phyloP scores from a whole-genome alignment of 768 basidiomycete genomes.

The Calocera viscosa region DNA sequence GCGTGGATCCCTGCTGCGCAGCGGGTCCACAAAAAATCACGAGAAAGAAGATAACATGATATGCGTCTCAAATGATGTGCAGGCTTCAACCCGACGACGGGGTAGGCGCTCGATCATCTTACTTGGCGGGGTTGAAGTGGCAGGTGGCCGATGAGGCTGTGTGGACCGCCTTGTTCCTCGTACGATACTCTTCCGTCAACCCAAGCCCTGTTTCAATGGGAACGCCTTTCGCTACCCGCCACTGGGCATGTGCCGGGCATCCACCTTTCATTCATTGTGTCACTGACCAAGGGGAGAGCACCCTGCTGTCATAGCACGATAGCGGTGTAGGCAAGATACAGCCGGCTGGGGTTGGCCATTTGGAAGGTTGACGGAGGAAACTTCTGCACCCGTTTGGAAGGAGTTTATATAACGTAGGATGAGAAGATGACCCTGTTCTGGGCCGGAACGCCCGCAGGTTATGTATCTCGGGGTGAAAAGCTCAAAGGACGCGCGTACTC shows the following conservation, averaged over 20 bases:
- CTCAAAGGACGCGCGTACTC: too few relatives aligned
- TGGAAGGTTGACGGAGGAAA: not conserved
- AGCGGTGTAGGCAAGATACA: not conserved
- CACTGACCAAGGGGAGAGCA: not conserved
- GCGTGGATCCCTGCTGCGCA: not conserved
- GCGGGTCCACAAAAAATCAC: not conserved
- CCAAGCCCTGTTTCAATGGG: not conserved
- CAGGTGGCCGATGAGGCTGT: not conserved
- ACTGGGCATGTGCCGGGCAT: not conserved
- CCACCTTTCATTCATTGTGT: not conserved
- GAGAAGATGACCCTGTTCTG: too few relatives aligned
- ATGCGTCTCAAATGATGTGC: not conserved
- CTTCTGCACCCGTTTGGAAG: not conserved
- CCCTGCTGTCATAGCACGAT: slow-evolving; percentile 3
- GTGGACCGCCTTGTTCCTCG: slow-evolving; percentile 3
- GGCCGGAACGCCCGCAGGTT: too few relatives aligned
- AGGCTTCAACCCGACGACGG: not conserved
- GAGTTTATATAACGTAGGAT: not conserved
- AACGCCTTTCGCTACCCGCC: not conserved
- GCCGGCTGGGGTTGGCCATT: not conserved
- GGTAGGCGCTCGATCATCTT: not conserved
- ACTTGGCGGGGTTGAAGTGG: not conserved
- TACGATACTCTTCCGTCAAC: not conserved
- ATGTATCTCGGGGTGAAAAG: too few relatives aligned
- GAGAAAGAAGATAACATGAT: not conserved